Conservation (phyloP, 306 rosid species). For the Vicia villosa region DNA sequence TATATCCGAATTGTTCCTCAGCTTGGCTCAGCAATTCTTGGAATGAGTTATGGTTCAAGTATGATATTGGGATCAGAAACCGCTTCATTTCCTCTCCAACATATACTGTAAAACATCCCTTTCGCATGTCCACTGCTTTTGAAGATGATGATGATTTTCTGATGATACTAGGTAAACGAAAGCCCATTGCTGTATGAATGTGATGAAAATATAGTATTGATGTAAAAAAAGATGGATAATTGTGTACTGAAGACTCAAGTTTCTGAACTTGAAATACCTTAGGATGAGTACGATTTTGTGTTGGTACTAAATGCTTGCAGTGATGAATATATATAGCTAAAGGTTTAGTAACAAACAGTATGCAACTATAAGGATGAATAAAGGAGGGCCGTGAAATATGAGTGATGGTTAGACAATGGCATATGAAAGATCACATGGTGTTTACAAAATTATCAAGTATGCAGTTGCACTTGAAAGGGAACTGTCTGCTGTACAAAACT, state of each 20-base stretch:
- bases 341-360: neutral
- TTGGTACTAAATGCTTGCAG: conserved; percentile 22
- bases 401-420: conserved; percentile 12
- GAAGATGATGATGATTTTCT: too few species aligned
- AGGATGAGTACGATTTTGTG: conserved; percentile 9
- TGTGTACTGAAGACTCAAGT: neutral
- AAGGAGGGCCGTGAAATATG: neutral
- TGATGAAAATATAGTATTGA: neutral
- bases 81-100: too few species aligned
- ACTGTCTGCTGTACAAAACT: too few species aligned
- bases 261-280: conserved; percentile 3
- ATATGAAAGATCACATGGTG: conserved; percentile 41
- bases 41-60: too few species aligned
- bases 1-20: too few species aligned
- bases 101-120: too few species aligned
- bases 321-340: conserved; percentile 36
- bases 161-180: too few species aligned
- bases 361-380: neutral
- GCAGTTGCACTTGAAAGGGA: neutral
- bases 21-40: too few species aligned
- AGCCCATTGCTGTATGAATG: too few species aligned
- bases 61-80: too few species aligned
- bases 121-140: too few species aligned
- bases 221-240: neutral
- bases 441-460: conserved; percentile 10